Percentiles rank a stretch among this genome's conserved stretches.
These are phyloP conservation scores for Didymellaceae sp. DNA, from an alignment of 2,329 filamentous ascomycete genomes.

Conservation along the genomic window DNA sequence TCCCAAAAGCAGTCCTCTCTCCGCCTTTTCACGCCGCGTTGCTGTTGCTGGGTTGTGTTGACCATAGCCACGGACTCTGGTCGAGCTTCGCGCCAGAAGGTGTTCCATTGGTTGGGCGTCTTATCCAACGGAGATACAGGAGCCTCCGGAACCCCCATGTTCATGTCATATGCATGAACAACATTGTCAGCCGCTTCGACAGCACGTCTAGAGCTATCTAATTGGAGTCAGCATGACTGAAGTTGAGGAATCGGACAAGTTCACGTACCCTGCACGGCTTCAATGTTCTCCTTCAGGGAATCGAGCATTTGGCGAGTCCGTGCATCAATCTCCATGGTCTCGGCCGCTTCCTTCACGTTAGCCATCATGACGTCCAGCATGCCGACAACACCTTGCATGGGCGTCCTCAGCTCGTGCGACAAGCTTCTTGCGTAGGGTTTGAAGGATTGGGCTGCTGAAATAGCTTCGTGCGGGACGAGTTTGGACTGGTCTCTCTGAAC, in stretches of 20 bases:
- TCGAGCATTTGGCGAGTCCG: constrained; percentile 64
- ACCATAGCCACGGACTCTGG: constrained; percentile 54
- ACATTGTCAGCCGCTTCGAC: constrained; percentile 79
- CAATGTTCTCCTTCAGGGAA: constrained; percentile 71
- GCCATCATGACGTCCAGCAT: constrained; percentile 81
- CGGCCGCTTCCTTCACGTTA: constrained; percentile 70
- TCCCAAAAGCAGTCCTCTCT: constrained; percentile 48
- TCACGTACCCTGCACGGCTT: constrained; percentile 69
- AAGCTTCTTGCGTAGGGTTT: constrained; percentile 75
- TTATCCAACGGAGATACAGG: constrained; percentile 55
- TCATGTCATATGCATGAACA: constrained; percentile 76
- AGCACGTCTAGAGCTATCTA: constrained; percentile 73
- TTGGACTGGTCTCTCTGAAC: constrained; percentile 42
- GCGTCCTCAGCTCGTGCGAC: constrained; percentile 74
- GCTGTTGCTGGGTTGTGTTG: constrained; percentile 48
- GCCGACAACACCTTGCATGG: constrained; percentile 77
- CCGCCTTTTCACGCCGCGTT: constrained; percentile 53
- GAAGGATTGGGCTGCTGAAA: constrained; percentile 67
- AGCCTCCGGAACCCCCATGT: constrained; percentile 75
- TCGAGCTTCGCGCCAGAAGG: constrained; percentile 44
- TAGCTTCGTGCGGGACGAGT: constrained; percentile 61
- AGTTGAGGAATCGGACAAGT: constrained; percentile 11
- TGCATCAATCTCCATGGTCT: constrained; percentile 60
- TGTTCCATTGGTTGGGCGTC: constrained; percentile 33
- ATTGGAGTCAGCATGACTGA: constrained; percentile 19